phyloP scores from a whole-genome alignment of 176 grass and related monocot genomes.

The Oryza rufipogon region DNA sequence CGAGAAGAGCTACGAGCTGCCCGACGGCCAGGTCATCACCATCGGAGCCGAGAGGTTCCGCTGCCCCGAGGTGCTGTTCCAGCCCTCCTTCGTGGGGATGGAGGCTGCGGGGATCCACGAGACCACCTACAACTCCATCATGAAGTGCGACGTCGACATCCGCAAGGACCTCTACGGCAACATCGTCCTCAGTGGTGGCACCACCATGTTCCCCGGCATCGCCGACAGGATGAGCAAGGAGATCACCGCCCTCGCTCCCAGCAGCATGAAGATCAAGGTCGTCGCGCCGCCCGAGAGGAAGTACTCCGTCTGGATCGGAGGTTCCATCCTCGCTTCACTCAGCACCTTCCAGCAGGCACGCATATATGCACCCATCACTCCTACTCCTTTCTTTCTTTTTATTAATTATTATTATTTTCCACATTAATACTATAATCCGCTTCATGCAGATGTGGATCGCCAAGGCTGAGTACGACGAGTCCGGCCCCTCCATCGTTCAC shows the following conservation, averaged over 20 bases:
- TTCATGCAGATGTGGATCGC: constrained; percentile 62
- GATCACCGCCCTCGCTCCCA: constrained; percentile 61
- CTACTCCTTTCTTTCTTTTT: too few relatives aligned
- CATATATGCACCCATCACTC: too few relatives aligned
- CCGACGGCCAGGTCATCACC: constrained; percentile 67
- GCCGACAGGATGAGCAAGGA: constrained; percentile 77
- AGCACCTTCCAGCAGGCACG: constrained; percentile 62
- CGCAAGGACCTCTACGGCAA: constrained; percentile 72
- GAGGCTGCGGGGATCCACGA: constrained; percentile 66
- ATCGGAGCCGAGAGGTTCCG: constrained; percentile 67
- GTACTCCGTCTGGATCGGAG: constrained; percentile 70
- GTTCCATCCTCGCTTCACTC: constrained; percentile 63
- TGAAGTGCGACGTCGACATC: constrained; percentile 75
- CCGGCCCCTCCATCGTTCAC: constrained; percentile 64
- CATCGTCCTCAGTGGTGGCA: constrained; percentile 64
- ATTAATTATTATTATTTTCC: background rate
- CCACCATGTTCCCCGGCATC: constrained; percentile 68
- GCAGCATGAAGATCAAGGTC: constrained; percentile 76
- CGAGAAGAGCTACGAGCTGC: constrained; percentile 63
- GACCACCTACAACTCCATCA: constrained; percentile 73
- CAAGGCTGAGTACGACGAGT: constrained; percentile 70
- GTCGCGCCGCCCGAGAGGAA: constrained; percentile 68
- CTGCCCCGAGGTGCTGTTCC: constrained; percentile 69
- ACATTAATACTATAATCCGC: too few relatives aligned
- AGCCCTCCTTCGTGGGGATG: constrained; percentile 73